Base-by-base conservation (phyloP, 352 stramenopile species). In the Globisporangium carolinianum region DNA sequence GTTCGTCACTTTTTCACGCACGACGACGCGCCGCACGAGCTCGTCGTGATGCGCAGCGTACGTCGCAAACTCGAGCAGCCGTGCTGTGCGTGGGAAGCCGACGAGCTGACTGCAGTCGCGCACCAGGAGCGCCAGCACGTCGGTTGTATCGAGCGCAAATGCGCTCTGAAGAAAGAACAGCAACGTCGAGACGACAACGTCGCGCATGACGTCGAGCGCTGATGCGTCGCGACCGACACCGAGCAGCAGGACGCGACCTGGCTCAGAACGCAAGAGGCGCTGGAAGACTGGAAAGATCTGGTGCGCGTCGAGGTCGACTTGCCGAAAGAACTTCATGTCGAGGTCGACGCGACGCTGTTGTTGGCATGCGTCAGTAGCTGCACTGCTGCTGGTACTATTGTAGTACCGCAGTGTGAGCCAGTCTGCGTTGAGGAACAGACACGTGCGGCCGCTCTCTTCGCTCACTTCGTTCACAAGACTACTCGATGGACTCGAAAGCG, bases 161-260 rank as follows among this genome's bases (percentile, higher is more conserved):
- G 60, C 53, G 12, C 47, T 63, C 24, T 72, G 62, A 3, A 87
- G 45, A 51, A 89, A 85, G 61, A 82, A 82, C 38, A 86, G 52
- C 55, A 89, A 55, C 55, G 73, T 70, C 6, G 43, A 47, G 11
- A 54, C 55, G 36, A 79, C 42, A 11, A 76, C 56, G 15, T 71
- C 52, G 5, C 66, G 54, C 15, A 85, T 57, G 37, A 61, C 41
- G 0, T 66, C 61, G 12, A 50, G 62, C 24, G 60, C 64, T 0
- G 56, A 46, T 12, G 10, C 48, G 49, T 72, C 53, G 8, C 62
- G 60, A 36, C 71, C 71, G 8, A 74, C 61, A 0, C 63, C 66
- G 12, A 74, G 66, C 42, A 87, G 66, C 46, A 74, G 53, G 12
- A 87, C 73, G 36, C 63, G 60, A 3, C 66, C 72, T 38, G 64